phyloP scores from a whole-genome alignment of 2,329 filamentous ascomycete species.

The Colletotrichum graminicola region DNA sequence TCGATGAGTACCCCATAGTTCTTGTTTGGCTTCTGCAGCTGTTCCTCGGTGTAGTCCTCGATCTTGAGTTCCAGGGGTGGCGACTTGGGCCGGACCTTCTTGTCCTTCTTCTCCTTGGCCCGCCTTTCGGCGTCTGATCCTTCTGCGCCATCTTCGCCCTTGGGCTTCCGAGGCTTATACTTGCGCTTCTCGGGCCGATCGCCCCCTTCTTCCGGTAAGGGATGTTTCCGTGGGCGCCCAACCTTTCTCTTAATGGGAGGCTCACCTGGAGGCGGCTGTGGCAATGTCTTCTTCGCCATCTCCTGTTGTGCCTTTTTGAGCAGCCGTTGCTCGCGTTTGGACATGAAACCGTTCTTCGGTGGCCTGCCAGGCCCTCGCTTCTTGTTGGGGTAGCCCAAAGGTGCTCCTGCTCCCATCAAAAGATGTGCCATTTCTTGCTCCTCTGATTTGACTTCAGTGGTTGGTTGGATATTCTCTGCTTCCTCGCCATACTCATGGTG shows the following conservation, averaged over 20 bases:
- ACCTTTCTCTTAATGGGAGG: constrained; percentile 73
- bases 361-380: constrained; percentile 84
- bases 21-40: constrained; percentile 72
- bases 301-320: constrained; percentile 71
- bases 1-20: constrained; percentile 73
- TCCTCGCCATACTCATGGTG: constrained; percentile 45
- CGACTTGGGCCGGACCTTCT: constrained; percentile 70
- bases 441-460: constrained; percentile 47
- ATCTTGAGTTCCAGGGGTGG: constrained; percentile 68
- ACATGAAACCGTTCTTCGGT: constrained; percentile 87
- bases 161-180: constrained; percentile 73
- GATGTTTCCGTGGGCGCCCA: constrained; percentile 74
- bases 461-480: constrained; percentile 26
- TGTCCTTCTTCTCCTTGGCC: constrained; percentile 70
- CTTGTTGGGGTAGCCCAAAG: constrained; percentile 53
- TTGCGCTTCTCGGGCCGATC: constrained; percentile 73
- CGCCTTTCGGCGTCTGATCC: constrained; percentile 68
- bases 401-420: constrained; percentile 54
- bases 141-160: constrained; percentile 65
- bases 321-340: constrained; percentile 77
- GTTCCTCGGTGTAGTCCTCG: constrained; percentile 68
- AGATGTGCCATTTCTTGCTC: constrained; percentile 51
- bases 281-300: constrained; percentile 63
- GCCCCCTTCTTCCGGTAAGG: constrained; percentile 66
- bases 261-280: constrained; percentile 60